Evolutionary conservation across 306 rosid species (phyloP), one percentile per base, ranked within the genome.

Genomic region (Casuarina equisetifolia): DNA sequence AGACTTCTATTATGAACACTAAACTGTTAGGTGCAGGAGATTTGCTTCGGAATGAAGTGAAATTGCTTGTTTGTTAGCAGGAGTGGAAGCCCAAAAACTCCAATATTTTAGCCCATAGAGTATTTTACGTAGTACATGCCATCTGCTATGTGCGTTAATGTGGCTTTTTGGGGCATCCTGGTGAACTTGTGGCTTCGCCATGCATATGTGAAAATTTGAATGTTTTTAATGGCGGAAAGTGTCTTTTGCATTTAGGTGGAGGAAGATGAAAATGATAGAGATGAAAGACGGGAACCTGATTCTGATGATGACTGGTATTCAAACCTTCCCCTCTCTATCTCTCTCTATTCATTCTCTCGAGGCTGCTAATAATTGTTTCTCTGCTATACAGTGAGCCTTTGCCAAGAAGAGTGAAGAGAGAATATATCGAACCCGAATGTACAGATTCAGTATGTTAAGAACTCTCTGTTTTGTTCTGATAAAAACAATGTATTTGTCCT

Each of bases 241-340:
- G 67, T 74, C 52, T 79, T 25, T 25, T 48, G 63, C 79, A 55
- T 78, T 61, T 55, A 82, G 86, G 78, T 55, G 69, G 89, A 85
- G 55, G 86, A 82, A 77, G 86, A 79, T 76, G 73, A 85, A 43
- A 82, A 79, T 35, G 80, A 73, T 43, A 67, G 72, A 62, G 89
- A 85, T 76, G 82, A 77, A 69, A 68, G 80, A 63, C 80, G 84
- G 89, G 84, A 63, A 69, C 86, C 82, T 43, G 82, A 85, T 76
- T 85, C 78, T 76, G 84, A 66, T 67, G 79, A 80, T 54, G 76
- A 85, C 61, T 70, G 86, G 89, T 85, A 85, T 50, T 17, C 50
- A 38, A 36, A 62, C 3, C 5, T 52, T 58, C 6, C 17, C 36
- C 44, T 15, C 6, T 17, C 43, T 52, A 12, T 38, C 1, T 2